Evolutionary conservation across 495 filamentous ascomycete genomes (phyloP), one percentile per base, ranked within the genome.

Genomic region (Ascodesmis nigricans): DNA sequence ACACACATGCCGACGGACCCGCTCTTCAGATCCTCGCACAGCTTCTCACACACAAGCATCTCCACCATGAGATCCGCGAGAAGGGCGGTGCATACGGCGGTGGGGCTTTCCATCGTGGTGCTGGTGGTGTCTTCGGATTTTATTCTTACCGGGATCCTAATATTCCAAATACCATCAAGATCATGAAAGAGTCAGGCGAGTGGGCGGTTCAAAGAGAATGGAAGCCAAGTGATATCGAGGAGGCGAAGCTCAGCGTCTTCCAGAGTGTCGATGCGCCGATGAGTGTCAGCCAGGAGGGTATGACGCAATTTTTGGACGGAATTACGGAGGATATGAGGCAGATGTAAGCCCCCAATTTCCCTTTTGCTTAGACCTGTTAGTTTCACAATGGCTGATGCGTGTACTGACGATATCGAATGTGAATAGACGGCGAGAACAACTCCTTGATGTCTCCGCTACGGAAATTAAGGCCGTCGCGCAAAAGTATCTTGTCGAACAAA

Each of bases 61-160:
- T 97, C 7, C 87, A 95, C 53, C 90, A 90, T 47, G 90, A 95
- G 51, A 92, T 97, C 38, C 75, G 87, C 20, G 87, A 97, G 55
- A 97, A 97, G 55, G 87, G 87, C 5, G 87, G 87, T 26, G 87
- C 87, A 6, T 97, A 97, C 45, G 87, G 87, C 38, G 84, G 81
- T 11, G 78, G 80, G 10, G 82, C 90, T 8, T 90, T 79, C 56
- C 69, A 75, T 29, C 67, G 70, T 6, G 71, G 72, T 2, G 49
- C 90, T 2, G 73, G 75, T 43, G 87, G 87, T 13, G 47, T 87
- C 1, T 93, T 97, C 46, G 80, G 81, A 23, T 84, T 91, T 57
- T 91, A 84, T 58, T 84, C 76, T 39, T 97, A 95, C 58, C 73
- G 87, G 10, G 87, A 97, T 55, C 87, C 90, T n/a, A 92, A 93